These are phyloP conservation scores for Vinca minor DNA, from an alignment of 257 asterid species.

Conservation along the genomic window DNA sequence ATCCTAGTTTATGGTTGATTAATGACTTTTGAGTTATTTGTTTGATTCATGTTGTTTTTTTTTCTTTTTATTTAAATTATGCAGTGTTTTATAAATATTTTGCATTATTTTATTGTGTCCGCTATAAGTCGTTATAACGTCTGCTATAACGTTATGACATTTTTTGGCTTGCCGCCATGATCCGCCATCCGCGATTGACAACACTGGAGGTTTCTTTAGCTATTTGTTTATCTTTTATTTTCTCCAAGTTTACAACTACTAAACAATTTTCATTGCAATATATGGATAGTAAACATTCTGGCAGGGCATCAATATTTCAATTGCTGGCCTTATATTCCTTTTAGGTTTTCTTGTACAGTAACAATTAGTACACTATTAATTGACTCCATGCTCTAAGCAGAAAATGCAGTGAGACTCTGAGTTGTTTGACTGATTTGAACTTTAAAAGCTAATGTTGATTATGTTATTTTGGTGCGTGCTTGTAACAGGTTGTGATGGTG, in stretches of 20 bases:
- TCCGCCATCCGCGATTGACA: too few relatives aligned
- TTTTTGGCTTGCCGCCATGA: too few relatives aligned
- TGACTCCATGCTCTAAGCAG: background rate
- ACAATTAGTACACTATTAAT: background rate
- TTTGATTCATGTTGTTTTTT: too few relatives aligned
- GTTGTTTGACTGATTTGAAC: background rate
- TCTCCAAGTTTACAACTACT: background rate
- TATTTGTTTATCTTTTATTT: background rate
- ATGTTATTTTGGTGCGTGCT: background rate
- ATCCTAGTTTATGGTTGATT: too few relatives aligned
- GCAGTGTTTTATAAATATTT: too few relatives aligned
- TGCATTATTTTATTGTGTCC: too few relatives aligned
- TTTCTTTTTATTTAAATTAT: too few relatives aligned
- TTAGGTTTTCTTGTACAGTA: background rate
- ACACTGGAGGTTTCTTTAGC: too few relatives aligned
- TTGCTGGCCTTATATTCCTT: background rate
- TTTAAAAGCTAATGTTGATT: background rate
- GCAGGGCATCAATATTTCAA: background rate
- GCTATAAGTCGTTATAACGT: too few relatives aligned
- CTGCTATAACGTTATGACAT: too few relatives aligned
- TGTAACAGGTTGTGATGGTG: conserved; percentile 74
- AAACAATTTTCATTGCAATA: background rate
- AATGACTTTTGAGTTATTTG: too few relatives aligned
- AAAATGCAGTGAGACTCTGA: background rate
- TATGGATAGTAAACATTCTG: background rate